A percentile compares a stretch with the other conserved stretches of the same genome.
These are phyloP conservation scores for Ramicandelaber brevisporus DNA, from an alignment of 192 early-diverging fungal species.

Conservation along the genomic window DNA sequence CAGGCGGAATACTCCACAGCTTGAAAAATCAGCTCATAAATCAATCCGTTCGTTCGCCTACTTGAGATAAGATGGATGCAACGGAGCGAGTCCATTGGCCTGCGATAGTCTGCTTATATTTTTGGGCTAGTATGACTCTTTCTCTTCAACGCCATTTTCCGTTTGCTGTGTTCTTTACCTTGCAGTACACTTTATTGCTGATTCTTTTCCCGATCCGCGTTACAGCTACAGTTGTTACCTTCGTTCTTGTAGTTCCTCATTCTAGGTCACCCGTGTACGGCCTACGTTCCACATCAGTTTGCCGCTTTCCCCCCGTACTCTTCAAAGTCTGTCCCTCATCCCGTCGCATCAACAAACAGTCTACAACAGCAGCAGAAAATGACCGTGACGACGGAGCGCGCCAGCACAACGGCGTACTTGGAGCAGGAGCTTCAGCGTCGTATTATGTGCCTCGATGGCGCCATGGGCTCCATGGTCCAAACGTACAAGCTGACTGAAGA, in stretches of 20 bases:
- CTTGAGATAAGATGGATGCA: background rate
- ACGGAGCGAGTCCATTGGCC: background rate
- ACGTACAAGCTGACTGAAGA: slow-evolving; percentile 49
- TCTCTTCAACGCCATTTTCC: background rate
- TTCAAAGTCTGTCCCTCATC: background rate
- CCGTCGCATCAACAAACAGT: background rate
- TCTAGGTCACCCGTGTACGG: background rate
- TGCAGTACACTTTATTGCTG: background rate
- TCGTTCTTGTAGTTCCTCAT: background rate
- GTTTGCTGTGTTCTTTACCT: background rate
- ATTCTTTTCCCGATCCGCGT: background rate
- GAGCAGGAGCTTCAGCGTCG: slow-evolving; percentile 45
- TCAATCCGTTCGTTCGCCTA: background rate
- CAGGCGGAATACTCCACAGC: background rate
- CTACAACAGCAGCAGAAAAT: background rate
- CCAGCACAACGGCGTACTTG: slow-evolving; percentile 29
- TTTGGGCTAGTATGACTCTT: background rate
- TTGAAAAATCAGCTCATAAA: background rate
- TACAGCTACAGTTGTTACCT: background rate
- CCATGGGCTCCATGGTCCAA: slow-evolving; percentile 91
- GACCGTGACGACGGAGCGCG: background rate
- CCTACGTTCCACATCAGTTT: background rate
- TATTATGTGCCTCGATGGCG: slow-evolving; percentile 93
- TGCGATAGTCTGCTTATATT: background rate
- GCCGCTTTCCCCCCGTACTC: background rate